Evolutionary conservation across 495 filamentous ascomycete genomes (phyloP).

Genomic region (Neurospora cerealis): DNA sequence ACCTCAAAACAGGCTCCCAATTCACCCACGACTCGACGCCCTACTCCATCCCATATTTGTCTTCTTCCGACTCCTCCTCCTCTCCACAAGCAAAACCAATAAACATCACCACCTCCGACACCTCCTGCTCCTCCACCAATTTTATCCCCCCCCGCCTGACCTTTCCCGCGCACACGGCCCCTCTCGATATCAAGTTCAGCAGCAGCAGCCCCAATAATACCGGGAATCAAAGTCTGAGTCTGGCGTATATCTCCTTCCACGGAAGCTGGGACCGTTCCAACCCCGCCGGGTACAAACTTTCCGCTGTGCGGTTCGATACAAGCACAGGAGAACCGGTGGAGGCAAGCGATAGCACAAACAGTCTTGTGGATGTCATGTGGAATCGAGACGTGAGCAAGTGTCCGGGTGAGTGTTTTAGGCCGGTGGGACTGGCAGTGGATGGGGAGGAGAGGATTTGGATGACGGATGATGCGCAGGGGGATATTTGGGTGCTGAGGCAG

Average conservation of each 20-base stretch:
- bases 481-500: conserved; percentile 42
- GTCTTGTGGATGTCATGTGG: conserved; percentile 39
- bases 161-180: conserved; percentile 51
- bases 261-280: conserved; percentile 42
- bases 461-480: conserved; percentile 47
- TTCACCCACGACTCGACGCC: conserved; percentile 18
- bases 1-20: conserved; percentile 25
- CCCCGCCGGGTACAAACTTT: conserved; percentile 48
- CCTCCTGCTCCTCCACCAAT: conserved; percentile 25
- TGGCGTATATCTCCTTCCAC: conserved; percentile 34
- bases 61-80: background rate
- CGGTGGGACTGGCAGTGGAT: conserved; percentile 46
- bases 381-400: conserved; percentile 36
- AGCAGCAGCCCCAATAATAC: background rate
- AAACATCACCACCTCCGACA: conserved; percentile 30
- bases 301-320: conserved; percentile 30
- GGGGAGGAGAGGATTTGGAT: conserved; percentile 39
- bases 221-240: background rate
- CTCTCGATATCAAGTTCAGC: conserved; percentile 50
- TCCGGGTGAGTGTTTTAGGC: conserved; percentile 42
- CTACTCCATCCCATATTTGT: background rate
- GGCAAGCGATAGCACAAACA: conserved; percentile 26
- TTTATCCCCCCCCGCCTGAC: conserved; percentile 39
- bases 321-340: conserved; percentile 32
- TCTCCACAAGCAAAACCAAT: background rate